Conservation (phyloP, 306 rosid species). For the Pterocarpus macrocarpus region DNA sequence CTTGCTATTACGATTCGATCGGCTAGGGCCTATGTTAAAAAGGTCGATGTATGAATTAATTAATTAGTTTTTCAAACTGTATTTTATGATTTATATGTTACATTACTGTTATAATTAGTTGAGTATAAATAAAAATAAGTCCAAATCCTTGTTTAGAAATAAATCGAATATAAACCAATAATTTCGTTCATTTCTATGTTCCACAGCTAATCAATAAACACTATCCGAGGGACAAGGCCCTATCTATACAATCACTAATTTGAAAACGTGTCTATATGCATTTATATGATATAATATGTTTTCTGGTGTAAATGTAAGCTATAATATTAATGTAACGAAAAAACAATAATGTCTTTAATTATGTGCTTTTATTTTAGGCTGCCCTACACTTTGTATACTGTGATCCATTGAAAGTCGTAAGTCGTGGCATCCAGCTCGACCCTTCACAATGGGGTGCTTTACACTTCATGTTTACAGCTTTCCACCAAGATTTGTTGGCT, state of each 20-base stretch:
- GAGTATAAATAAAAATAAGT: not conserved
- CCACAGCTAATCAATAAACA: no score
- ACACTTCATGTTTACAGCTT: conserved; percentile 50
- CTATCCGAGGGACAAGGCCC: no score
- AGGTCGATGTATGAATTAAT: not conserved
- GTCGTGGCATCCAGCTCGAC: conserved; percentile 63
- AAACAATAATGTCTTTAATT: not conserved
- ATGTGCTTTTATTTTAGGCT: conserved; percentile 37
- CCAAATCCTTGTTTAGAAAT: no score
- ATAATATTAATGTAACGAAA: not conserved
- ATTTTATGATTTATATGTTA: not conserved
- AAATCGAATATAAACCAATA: no score
- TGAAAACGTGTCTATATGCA: not conserved
- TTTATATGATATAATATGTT: no score
- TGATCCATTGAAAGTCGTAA: conserved; percentile 50
- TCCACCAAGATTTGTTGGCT: conserved; percentile 55
- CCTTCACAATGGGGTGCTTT: conserved; percentile 52
- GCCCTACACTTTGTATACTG: conserved; percentile 53
- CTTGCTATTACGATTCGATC: not conserved
- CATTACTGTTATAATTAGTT: not conserved
- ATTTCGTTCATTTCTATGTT: no score
- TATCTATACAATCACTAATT: no score
- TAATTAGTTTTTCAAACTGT: not conserved
- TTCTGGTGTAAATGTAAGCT: not conserved
- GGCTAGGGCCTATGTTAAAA: not conserved